phyloP scores from a whole-genome alignment of 257 asterid species.

The Fraxinus pennsylvanica region DNA sequence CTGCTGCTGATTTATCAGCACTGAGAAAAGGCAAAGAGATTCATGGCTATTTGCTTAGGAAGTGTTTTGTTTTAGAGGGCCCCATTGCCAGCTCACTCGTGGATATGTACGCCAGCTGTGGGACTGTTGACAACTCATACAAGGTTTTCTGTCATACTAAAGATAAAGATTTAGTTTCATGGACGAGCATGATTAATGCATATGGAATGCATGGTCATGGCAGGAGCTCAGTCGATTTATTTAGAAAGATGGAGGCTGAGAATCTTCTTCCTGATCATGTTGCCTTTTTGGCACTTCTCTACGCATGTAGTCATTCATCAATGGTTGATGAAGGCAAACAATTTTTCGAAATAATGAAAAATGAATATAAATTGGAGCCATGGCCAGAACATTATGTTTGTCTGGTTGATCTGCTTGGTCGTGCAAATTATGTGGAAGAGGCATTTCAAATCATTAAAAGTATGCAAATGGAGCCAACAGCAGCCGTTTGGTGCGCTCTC shows the following conservation, averaged over 20 bases:
- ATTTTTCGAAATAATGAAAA: conserved; percentile 52
- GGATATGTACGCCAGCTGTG: conserved; percentile 79
- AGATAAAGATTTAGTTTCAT: conserved; percentile 52
- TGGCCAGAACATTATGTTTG: conserved; percentile 91
- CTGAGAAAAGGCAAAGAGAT: conserved; percentile 74
- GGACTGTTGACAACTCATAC: conserved; percentile 55
- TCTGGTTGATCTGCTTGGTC: conserved; percentile 84
- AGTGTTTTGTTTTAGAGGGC: conserved; percentile 43
- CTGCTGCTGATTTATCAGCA: conserved; percentile 61
- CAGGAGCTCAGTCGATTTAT: conserved; percentile 45
- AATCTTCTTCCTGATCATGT: conserved; percentile 64
- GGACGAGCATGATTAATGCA: conserved; percentile 83
- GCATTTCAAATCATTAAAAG: conserved; percentile 51
- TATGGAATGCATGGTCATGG: conserved; percentile 87
- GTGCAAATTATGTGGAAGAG: conserved; percentile 73
- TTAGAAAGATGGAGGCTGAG: conserved; percentile 50
- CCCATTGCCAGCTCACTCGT: conserved; percentile 72
- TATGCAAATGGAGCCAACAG: conserved; percentile 59
- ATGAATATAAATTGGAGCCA: conserved; percentile 61
- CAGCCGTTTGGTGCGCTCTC: conserved; percentile 78
- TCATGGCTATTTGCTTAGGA: conserved; percentile 68
- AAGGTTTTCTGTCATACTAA: conserved; percentile 45
- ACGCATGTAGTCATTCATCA: conserved; percentile 84
- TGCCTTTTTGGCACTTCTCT: conserved; percentile 62
- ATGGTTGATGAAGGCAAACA: conserved; percentile 67